Evolutionary conservation across 164 flowering plant species (phyloP).

Genomic region (Aristolochia fimbriata): DNA sequence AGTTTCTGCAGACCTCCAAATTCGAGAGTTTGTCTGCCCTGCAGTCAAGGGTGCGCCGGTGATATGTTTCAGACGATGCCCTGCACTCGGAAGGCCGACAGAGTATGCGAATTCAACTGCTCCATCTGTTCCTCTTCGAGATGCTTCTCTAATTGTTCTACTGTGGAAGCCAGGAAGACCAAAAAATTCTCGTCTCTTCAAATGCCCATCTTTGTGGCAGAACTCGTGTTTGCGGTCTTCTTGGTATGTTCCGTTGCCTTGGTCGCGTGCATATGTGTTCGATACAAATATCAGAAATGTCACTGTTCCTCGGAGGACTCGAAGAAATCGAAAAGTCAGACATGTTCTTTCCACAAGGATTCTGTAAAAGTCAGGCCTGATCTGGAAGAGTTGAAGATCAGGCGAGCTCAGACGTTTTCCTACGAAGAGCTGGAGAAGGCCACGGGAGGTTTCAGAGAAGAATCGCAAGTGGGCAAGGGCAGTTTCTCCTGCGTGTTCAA

Average conservation of each 20-base stretch:
- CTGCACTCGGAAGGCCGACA: constrained; percentile 42
- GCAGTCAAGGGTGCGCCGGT: constrained; percentile 48
- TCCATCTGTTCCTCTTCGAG: constrained; percentile 50
- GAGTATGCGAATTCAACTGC: constrained; percentile 61
- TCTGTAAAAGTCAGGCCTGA: constrained; percentile 50
- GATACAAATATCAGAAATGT: constrained; percentile 60
- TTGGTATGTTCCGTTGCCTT: constrained; percentile 41
- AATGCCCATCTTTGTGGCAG: constrained; percentile 62
- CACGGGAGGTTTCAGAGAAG: constrained; percentile 77
- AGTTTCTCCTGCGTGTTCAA: constrained; percentile 88
- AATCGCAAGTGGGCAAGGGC: constrained; percentile 79
- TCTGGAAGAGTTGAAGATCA: constrained; percentile 65
- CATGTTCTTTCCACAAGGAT: constrained; percentile 31
- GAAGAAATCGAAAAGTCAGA: constrained; percentile 21
- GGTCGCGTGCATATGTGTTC: constrained; percentile 55
- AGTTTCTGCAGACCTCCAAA: constrained; percentile 39
- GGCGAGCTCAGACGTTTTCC: constrained; percentile 63
- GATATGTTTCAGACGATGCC: constrained; percentile 48
- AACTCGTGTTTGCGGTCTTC: constrained; percentile 58
- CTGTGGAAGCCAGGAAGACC: constrained; percentile 17
- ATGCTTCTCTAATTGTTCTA: constrained; percentile 56
- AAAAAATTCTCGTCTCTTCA: constrained; percentile 52
- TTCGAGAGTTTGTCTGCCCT: constrained; percentile 59
- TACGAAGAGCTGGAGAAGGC: constrained; percentile 84
- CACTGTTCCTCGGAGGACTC: constrained; percentile 28